Conservation (phyloP, 2,329 filamentous ascomycete species). For the Ilyonectria sp. region DNA sequence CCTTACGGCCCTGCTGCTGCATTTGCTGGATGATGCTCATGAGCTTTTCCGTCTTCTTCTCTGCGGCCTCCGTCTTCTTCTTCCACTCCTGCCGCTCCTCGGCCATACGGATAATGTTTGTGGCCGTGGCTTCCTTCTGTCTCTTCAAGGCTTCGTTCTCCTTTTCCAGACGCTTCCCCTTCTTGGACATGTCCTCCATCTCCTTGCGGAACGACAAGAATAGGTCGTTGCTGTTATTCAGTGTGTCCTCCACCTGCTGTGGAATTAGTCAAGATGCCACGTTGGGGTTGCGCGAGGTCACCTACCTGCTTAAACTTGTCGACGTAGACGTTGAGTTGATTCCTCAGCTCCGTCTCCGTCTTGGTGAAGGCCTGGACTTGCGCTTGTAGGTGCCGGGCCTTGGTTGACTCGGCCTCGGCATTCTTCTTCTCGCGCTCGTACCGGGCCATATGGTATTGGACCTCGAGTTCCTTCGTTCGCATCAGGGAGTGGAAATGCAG, state of each 20-base stretch:
- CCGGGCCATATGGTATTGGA: slow-evolving; percentile 90
- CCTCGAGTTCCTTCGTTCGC: slow-evolving; percentile 94
- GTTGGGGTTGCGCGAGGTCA: slow-evolving; percentile 34
- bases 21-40: slow-evolving; percentile 96
- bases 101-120: slow-evolving; percentile 97
- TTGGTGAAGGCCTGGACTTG: slow-evolving; percentile 97
- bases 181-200: slow-evolving; percentile 99
- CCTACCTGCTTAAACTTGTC: slow-evolving; percentile 99
- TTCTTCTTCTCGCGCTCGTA: slow-evolving; percentile 92
- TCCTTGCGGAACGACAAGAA: slow-evolving; percentile 98
- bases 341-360: slow-evolving; percentile 93
- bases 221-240: slow-evolving; percentile 98
- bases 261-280: slow-evolving; percentile 46
- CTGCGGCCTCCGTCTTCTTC: slow-evolving; percentile 69
- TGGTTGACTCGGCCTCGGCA: slow-evolving; percentile 84
- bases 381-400: slow-evolving; percentile 87
- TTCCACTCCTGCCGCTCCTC: slow-evolving; percentile 90
- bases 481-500: slow-evolving; percentile 93
- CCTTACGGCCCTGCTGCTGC: slow-evolving; percentile 92
- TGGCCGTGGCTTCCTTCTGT: slow-evolving; percentile 93
- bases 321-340: slow-evolving; percentile 97
- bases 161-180: slow-evolving; percentile 96
- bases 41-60: slow-evolving; percentile 90
- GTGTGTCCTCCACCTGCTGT: slow-evolving; percentile 91
- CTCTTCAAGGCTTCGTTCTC: slow-evolving; percentile 93